These are phyloP conservation scores for Lignosus rhinocerotis DNA, from an alignment of 1,284 basidiomycete genomes.

Conservation along the genomic window DNA sequence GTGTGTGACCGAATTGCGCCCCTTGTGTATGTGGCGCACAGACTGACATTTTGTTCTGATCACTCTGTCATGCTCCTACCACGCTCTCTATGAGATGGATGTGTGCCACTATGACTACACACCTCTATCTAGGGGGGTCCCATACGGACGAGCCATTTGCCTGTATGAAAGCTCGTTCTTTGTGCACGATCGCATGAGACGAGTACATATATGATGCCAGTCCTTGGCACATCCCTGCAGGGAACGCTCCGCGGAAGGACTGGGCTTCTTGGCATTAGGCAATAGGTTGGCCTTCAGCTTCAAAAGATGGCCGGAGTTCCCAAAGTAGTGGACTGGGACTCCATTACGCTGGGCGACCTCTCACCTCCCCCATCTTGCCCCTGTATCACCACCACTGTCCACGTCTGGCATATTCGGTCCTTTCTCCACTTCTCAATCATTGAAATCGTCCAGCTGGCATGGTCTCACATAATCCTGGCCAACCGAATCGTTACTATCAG, in stretches of 20 bases:
- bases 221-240: background rate
- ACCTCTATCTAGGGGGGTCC: too few relatives aligned
- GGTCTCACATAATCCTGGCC: background rate
- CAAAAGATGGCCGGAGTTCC: background rate
- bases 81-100: too few relatives aligned
- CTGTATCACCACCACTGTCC: conserved; percentile 2
- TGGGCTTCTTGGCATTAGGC: background rate
- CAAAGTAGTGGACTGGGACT: background rate
- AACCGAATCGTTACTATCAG: background rate
- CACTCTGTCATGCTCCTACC: too few relatives aligned
- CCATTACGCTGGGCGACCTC: background rate
- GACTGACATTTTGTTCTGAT: too few relatives aligned
- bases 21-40: too few relatives aligned
- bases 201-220: background rate
- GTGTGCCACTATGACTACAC: too few relatives aligned
- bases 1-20: too few relatives aligned
- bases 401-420: background rate
- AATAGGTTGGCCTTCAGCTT: background rate
- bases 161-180: too few relatives aligned
- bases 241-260: background rate
- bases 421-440: background rate
- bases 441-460: conserved; percentile 6
- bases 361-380: background rate
- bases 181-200: background rate
- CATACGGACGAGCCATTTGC: too few relatives aligned